Evolutionary conservation across 1,284 basidiomycete genomes (phyloP).

Genomic region (Cryptococcus sp.): DNA sequence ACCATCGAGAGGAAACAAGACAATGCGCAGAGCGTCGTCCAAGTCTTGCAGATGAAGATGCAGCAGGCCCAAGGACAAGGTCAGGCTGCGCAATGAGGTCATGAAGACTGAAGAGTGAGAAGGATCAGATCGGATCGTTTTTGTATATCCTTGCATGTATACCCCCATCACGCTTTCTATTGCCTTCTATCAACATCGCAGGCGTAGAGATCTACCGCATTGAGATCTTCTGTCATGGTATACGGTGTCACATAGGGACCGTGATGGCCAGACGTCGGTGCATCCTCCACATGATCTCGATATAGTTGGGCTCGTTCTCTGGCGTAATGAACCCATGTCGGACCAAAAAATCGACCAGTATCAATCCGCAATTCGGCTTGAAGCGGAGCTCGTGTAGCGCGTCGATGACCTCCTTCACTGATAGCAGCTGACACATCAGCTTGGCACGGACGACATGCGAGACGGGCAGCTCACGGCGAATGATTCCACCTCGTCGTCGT

Average conservation of each 20-base stretch:
- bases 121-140: no score
- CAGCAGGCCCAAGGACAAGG: constrained; percentile 30
- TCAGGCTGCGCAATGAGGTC: not conserved
- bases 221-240: not conserved
- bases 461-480: constrained; percentile 50
- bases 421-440: constrained; percentile 25
- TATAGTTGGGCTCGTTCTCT: constrained; percentile 48
- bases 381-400: constrained; percentile 49
- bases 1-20: constrained; percentile 85
- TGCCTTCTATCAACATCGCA: not conserved
- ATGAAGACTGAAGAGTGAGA: not conserved
- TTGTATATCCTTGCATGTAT: constrained; percentile 18
- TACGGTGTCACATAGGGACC: constrained; percentile 15
- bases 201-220: not conserved
- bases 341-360: constrained; percentile 54
- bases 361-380: constrained; percentile 56
- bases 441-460: not conserved
- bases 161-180: constrained; percentile 3
- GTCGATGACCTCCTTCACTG: constrained; percentile 43
- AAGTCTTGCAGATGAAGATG: constrained; percentile 71
- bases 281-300: constrained; percentile 40
- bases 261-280: constrained; percentile 36
- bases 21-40: constrained; percentile 67
- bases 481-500: constrained; percentile 87
- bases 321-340: constrained; percentile 52